Evolutionary conservation across 2,329 filamentous ascomycete genomes (phyloP).

Genomic region (Chaetomium sp.): DNA sequence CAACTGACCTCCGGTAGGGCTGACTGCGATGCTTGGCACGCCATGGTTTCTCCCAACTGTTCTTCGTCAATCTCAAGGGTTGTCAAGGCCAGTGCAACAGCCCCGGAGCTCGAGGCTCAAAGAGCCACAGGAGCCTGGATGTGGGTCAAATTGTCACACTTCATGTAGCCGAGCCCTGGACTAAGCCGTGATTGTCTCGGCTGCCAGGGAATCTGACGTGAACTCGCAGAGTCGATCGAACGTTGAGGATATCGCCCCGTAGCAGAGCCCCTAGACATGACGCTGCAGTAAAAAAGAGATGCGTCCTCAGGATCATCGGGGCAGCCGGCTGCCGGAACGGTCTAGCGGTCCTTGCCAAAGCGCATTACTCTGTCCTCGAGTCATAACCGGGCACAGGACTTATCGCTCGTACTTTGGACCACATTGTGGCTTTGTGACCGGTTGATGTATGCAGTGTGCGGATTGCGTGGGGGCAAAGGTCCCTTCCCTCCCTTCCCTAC

Average conservation of each 20-base stretch:
- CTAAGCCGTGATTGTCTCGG: not conserved
- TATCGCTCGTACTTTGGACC: not conserved
- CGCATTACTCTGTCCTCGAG: not conserved
- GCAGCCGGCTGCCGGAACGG: not conserved
- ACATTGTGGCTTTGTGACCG: not conserved
- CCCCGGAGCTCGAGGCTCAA: not conserved
- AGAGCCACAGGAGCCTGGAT: not conserved
- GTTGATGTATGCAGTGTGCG: not conserved
- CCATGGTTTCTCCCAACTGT: not conserved
- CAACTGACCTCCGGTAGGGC: slow-evolving; percentile 6
- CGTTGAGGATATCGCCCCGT: not conserved
- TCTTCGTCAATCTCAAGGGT: not conserved
- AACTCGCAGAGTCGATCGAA: not conserved
- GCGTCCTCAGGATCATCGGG: not conserved
- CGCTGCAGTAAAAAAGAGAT: not conserved
- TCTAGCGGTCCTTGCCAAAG: not conserved
- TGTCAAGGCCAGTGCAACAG: not conserved
- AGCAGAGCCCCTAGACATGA: not conserved
- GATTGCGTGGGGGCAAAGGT: not conserved
- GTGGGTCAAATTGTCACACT: not conserved
- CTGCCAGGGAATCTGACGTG: not conserved
- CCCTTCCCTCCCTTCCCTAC: not conserved
- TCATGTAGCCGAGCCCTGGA: not conserved
- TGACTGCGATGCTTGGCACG: slow-evolving; percentile 9
- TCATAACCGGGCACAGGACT: not conserved